Percentiles rank a stretch among this genome's conserved stretches.
Conservation (phyloP, 78 protist genomes). For the slime mould (Dictyostelium discoideum) region DNA sequence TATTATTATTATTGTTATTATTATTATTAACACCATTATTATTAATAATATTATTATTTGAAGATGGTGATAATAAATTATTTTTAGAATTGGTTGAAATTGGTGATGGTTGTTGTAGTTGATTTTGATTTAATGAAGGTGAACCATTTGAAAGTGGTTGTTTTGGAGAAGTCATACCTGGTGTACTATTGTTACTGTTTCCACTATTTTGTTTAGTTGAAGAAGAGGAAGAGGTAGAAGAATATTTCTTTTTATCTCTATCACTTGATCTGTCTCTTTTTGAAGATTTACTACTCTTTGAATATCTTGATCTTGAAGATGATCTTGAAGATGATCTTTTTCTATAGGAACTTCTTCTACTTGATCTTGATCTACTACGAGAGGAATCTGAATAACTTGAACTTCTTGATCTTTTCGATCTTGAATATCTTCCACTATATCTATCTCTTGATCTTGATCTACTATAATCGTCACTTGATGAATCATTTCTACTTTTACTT, state of each 20-base stretch:
- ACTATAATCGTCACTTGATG: neutral
- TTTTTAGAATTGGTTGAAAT: neutral
- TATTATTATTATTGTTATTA: neutral
- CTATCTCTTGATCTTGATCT: conserved; percentile 36
- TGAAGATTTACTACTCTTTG: neutral
- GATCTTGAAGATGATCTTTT: neutral
- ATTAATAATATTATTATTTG: neutral
- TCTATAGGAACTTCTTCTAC: neutral
- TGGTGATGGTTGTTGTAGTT: conserved; percentile 52
- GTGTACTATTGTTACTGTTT: neutral
- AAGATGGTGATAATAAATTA: neutral
- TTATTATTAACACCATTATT: too few species aligned
- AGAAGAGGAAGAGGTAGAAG: neutral
- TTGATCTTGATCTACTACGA: neutral
- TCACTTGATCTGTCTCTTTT: neutral
- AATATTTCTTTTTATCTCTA: neutral
- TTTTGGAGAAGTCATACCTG: neutral
- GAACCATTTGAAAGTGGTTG: neutral
- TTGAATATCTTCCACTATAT: neutral
- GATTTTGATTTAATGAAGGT: neutral
- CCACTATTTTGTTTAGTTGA: neutral
- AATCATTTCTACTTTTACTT: neutral
- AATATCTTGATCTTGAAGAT: neutral
- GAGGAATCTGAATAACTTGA: conserved; percentile 18
- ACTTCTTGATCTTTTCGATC: conserved; percentile 30